Base-by-base conservation (phyloP, 1,284 basidiomycete species). In the Moesziomyces parantarcticus region DNA sequence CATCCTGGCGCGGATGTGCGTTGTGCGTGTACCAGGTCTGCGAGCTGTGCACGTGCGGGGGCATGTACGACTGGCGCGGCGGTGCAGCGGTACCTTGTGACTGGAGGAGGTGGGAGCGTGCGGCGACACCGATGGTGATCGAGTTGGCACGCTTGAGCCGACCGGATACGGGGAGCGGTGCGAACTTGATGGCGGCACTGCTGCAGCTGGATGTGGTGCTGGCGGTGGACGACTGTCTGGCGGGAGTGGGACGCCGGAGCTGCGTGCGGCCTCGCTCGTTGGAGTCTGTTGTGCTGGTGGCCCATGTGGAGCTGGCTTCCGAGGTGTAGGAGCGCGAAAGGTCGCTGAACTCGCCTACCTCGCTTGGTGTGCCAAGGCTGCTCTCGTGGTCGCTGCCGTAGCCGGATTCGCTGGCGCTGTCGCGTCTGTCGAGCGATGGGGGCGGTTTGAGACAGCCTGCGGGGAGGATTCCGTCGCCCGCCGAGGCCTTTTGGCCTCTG, bases 121-220 rank as follows among this genome's bases (percentile, higher is more conserved):
- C 78, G 11, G 78, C 79, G 6, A 81, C 76, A 23, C 79, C 79
- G 45, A 81, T 81, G 26, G 78, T 80, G 64, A 81, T 80, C 13
- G 78, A 80, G 39, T 80, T 81, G 51, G 79, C 78, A 42, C 79
- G 69, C 32, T 81, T 78, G 36, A 79, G 49, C 1, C 79, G 54
- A 0, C 79, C 79, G 1, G 75, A 75, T 5, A 64, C 49, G 39
- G 79, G 79, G 11, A 81, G 62, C 5, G 79, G 79, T 21, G 66
- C 68, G 44, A 81, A 81, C 34, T 75, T 70, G 78, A 81, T 81
- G 23, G 75, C 73, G 23, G 58, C 62, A 20, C 63, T 41, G 34
- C 61, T 73, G 48, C 56, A 63, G 56, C 48, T 75, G 10, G 58
- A 66, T 2, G 67, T 63, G 41, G 58, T 63, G 5, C 54, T 59